phyloP scores from a whole-genome alignment of 495 filamentous ascomycete genomes.

The Cercophora sp. region DNA sequence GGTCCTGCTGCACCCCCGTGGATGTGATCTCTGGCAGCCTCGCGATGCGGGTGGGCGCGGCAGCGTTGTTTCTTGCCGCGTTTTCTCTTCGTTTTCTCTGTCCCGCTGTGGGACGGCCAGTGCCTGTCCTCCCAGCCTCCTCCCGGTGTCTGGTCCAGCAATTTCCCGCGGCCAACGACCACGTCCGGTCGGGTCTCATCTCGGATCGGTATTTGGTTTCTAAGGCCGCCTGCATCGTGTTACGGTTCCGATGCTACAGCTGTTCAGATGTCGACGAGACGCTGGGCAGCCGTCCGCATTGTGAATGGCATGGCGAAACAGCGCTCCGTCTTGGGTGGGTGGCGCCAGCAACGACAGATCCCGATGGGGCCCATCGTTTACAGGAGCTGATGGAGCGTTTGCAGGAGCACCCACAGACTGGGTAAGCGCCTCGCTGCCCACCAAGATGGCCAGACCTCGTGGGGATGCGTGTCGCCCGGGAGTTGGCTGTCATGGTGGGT shows the following conservation, averaged over 20 bases:
- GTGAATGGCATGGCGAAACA: background rate
- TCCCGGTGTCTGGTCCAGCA: background rate
- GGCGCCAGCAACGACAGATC: too few relatives aligned
- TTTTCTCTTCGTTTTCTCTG: background rate
- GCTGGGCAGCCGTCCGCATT: too few relatives aligned
- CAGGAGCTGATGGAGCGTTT: too few relatives aligned
- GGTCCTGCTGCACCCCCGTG: background rate
- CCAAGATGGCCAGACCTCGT: too few relatives aligned
- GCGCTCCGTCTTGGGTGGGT: background rate
- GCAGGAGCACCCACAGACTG: too few relatives aligned
- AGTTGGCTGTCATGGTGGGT: constrained; percentile 13
- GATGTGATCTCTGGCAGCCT: too few relatives aligned
- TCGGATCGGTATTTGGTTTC: constrained; percentile 6
- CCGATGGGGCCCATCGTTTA: too few relatives aligned
- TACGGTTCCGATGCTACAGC: too few relatives aligned
- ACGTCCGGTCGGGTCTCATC: constrained; percentile 3
- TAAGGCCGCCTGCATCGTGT: too few relatives aligned
- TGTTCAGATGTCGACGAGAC: too few relatives aligned
- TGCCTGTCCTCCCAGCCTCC: background rate
- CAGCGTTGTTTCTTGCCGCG: background rate
- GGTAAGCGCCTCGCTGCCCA: too few relatives aligned
- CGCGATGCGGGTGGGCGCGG: too few relatives aligned
- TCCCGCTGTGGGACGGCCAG: background rate
- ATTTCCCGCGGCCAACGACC: constrained; percentile 1
- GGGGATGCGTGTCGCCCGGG: constrained; percentile 7